Base-by-base conservation (phyloP, 164 flowering plant genomes). In the Nymphaea colorata region DNA sequence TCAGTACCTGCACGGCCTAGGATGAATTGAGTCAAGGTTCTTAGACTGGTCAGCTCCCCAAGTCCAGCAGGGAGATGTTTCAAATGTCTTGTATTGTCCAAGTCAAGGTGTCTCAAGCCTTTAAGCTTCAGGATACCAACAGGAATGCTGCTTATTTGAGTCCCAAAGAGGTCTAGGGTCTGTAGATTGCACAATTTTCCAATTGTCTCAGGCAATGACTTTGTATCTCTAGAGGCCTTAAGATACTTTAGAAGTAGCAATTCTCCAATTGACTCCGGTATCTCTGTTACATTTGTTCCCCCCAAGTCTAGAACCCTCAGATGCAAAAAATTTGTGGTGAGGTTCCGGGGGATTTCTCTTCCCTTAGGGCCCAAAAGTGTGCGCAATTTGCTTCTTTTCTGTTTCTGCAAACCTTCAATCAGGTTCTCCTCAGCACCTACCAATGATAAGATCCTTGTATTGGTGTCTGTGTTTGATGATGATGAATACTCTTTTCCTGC, bases 181-280 rank as follows among this genome's bases (percentile, higher is more conserved):
- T 71, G 74, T 10, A 71, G 42, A 42, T 67, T 71, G 47, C 15
- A 44, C 43, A 62, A 57, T 45, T 18, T 17, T 12, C 62, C 16
- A 42, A 62, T 10, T 4, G 47, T 16, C 18, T 67, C 70, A 17
- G 74, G 74, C 36, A 71, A 14, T 14, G 6, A 5, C 18, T n/a
- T 11, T 2, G 55, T 47, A 7, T 47, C 55, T 4, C 4, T 3
- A 42, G 66, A 62, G 53, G 66, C 47, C 11, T 62, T 47, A 17
- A 71, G 66, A 51, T 62, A 71, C 4, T 69, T 45, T 14, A 71
- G 43, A 53, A 47, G 70, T 55, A 61, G 62, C 62, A 71, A 5
- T 11, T 63, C 57, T 3, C 57, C 66, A 18, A 72, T 57, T 36
- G 64, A 42, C 7, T 15, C n/a, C 6, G 74, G 74, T 59, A 72